Evolutionary conservation across 2,329 filamentous ascomycete species (phyloP).

Genomic region (Ophidiomyces ophidiicola): DNA sequence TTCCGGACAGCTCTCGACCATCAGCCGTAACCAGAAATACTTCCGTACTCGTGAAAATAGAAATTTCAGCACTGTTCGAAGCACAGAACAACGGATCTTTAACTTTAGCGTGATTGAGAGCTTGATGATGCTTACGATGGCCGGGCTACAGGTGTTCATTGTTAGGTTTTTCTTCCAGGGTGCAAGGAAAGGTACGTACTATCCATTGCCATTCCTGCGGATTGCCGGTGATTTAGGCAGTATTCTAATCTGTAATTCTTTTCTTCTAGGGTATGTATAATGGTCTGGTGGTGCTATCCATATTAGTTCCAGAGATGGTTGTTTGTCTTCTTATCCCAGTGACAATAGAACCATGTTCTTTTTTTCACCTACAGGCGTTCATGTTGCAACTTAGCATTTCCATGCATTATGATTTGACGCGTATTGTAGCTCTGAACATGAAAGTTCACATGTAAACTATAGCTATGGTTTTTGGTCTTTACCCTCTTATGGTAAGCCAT

Average conservation of each 20-base stretch:
- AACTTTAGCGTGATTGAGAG: conserved; percentile 95
- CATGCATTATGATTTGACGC: too few relatives aligned
- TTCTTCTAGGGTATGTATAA: background rate
- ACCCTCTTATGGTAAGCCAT: too few relatives aligned
- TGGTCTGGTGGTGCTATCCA: conserved; percentile 1
- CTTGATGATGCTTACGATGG: conserved; percentile 86
- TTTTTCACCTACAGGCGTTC: too few relatives aligned
- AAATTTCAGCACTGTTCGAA: conserved; percentile 95
- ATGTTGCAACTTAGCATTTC: too few relatives aligned
- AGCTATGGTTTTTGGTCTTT: too few relatives aligned
- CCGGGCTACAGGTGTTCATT: conserved; percentile 88
- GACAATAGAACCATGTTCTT: background rate
- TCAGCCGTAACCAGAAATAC: conserved; percentile 96
- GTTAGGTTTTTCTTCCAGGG: conserved; percentile 98
- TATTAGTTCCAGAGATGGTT: conserved; percentile 4
- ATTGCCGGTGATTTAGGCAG: background rate
- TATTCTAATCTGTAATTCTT: background rate
- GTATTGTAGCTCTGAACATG: too few relatives aligned
- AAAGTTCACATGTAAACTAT: too few relatives aligned
- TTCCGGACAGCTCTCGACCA: conserved; percentile 81
- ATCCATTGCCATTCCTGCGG: background rate
- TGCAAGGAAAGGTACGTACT: conserved; percentile 49
- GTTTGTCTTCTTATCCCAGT: background rate
- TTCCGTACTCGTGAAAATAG: conserved; percentile 98
- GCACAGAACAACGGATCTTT: conserved; percentile 89